These are phyloP conservation scores for Botrytis cinerea DNA, from an alignment of 2,329 filamentous ascomycete species.

Conservation along the genomic window DNA sequence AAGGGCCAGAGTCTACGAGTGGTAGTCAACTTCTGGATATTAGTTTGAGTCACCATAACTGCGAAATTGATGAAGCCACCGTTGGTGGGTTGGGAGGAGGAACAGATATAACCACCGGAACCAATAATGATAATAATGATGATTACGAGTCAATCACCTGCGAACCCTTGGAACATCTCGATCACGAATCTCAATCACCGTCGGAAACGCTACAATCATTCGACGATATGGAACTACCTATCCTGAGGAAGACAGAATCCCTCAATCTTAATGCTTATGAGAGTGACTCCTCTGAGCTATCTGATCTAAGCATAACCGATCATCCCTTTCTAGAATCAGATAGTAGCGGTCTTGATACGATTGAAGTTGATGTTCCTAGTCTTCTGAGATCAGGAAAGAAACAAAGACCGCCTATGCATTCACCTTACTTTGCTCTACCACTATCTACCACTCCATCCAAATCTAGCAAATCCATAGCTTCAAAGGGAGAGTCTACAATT, in stretches of 20 bases:
- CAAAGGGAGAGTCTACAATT: neutral
- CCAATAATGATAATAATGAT: slow-evolving; percentile 6
- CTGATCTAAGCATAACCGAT: slow-evolving; percentile 27
- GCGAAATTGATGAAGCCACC: neutral
- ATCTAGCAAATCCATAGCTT: slow-evolving; percentile 1
- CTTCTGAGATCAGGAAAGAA: slow-evolving; percentile 25
- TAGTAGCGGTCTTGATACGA: slow-evolving; percentile 27
- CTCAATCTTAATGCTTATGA: neutral
- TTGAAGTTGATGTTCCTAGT: slow-evolving; percentile 24
- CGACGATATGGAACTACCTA: slow-evolving; percentile 9
- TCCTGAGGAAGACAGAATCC: neutral
- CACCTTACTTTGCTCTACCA: slow-evolving; percentile 38
- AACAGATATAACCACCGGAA: neutral
- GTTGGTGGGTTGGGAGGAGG: neutral
- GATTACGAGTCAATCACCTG: slow-evolving; percentile 7
- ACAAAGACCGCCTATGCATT: slow-evolving; percentile 37
- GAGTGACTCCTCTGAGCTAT: slow-evolving; percentile 24
- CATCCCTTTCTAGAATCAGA: slow-evolving; percentile 31
- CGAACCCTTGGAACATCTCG: neutral
- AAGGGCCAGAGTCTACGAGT: slow-evolving; percentile 40
- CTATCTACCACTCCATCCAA: slow-evolving; percentile 23
- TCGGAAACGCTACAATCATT: slow-evolving; percentile 12
- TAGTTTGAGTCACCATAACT: slow-evolving; percentile 11
- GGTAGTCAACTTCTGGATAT: slow-evolving; percentile 40
- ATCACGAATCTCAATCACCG: slow-evolving; percentile 25